Percentiles rank a stretch among this genome's conserved stretches.
Evolutionary conservation across 306 rosid genomes (phyloP).

Genomic region (Acacia acuminata): DNA sequence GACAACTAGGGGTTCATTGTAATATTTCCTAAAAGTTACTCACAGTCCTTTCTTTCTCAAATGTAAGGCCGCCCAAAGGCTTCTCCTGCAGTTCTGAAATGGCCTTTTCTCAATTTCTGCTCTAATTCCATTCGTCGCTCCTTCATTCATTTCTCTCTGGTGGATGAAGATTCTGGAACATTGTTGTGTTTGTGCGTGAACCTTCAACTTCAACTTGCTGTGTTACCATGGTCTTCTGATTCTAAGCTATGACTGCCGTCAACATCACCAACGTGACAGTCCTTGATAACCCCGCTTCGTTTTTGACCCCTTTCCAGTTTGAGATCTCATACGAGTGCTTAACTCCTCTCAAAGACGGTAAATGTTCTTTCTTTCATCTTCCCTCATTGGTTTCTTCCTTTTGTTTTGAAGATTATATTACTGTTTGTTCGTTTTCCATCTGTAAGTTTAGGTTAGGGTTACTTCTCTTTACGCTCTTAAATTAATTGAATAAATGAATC

Average conservation of each 20-base stretch:
- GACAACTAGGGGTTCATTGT: background rate
- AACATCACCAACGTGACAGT: conserved; percentile 89
- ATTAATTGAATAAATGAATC: background rate
- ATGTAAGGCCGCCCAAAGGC: background rate
- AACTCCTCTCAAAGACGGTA: conserved; percentile 75
- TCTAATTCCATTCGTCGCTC: background rate
- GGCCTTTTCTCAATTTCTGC: background rate
- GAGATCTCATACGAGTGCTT: conserved; percentile 90
- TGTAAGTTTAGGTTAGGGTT: background rate
- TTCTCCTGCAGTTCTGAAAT: background rate
- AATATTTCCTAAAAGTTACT: background rate
- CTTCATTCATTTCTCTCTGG: background rate
- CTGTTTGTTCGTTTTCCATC: background rate
- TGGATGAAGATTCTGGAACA: background rate
- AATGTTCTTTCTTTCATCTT: background rate
- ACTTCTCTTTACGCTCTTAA: background rate
- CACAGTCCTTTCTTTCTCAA: background rate
- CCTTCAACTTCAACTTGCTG: background rate
- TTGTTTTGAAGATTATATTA: background rate
- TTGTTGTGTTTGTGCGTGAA: background rate
- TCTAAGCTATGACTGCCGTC: conserved; percentile 70
- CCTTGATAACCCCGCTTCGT: conserved; percentile 77
- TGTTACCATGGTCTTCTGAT: background rate
- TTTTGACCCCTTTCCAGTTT: conserved; percentile 79
- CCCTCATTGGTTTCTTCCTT: background rate